These are phyloP conservation scores for Sclerotinia nivalis DNA, from an alignment of 2,329 filamentous ascomycete species.

Conservation along the genomic window DNA sequence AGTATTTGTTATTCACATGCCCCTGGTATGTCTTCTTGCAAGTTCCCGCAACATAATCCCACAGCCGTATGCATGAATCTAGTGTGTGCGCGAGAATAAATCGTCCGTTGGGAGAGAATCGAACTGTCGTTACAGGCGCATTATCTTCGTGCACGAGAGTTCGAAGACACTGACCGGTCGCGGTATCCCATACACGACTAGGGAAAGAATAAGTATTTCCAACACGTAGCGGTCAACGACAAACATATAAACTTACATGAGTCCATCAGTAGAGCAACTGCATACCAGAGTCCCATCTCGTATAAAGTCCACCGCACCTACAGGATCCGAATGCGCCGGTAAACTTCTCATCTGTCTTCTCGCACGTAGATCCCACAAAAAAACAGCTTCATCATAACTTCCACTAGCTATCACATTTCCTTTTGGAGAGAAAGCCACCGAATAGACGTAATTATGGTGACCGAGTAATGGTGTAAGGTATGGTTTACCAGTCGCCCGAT, in stretches of 20 bases:
- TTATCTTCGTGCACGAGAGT: constrained; percentile 97
- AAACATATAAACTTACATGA: constrained; percentile 61
- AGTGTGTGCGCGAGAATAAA: constrained; percentile 90
- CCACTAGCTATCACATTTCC: constrained; percentile 96
- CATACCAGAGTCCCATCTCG: constrained; percentile 89
- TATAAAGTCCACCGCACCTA: constrained; percentile 90
- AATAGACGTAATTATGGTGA: constrained; percentile 96
- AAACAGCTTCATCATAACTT: constrained; percentile 95
- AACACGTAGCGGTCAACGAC: not conserved
- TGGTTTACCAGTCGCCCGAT: constrained; percentile 62
- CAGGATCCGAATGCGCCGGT: constrained; percentile 92
- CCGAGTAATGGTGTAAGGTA: constrained; percentile 65
- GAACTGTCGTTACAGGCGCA: constrained; percentile 82
- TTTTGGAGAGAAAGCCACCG: constrained; percentile 93
- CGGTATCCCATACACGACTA: constrained; percentile 91
- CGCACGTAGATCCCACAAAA: constrained; percentile 91
- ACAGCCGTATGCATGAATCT: constrained; percentile 85
- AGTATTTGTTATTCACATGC: constrained; percentile 80
- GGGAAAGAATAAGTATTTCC: constrained; percentile 21
- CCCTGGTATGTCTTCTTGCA: constrained; percentile 98
- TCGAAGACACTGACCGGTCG: constrained; percentile 89
- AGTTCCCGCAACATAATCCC: constrained; percentile 89
- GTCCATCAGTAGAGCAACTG: constrained; percentile 86
- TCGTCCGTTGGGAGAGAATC: constrained; percentile 91
- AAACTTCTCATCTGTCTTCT: constrained; percentile 85